Evolutionary conservation across 257 asterid genomes (phyloP), one percentile per base, ranked within the genome.

Genomic region (Petunia axillaris): DNA sequence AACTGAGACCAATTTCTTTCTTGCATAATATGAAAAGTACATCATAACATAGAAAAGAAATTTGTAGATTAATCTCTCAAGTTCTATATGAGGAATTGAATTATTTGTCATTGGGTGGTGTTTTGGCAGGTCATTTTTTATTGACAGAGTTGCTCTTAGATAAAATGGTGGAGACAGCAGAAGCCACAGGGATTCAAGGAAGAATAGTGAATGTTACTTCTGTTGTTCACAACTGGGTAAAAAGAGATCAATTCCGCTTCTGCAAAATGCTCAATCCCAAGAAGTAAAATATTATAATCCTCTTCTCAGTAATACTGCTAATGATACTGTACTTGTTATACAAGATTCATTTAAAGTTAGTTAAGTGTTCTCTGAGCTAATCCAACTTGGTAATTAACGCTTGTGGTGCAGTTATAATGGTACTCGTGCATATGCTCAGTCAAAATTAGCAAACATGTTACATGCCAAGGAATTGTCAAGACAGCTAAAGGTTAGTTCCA

Each of bases 201-300:
- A 91, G 98, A 86, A 94, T 94, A 75, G 95, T 96, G 82, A 96
- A 93, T 79, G 96, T 96, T 80, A 87, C 98, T 39, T 96, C 99
- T 14, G 97, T 92, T 2, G 88, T 90, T 82, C 98, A 96, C 86
- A 87, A 75, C 81, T 95, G 98, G 98, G 97, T 89, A n/a, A 87
- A 89, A 52, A 81, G 79, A 44, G 88, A 91, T 10, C 77, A 80
- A 52, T 90, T 93, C 81, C 79, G 76, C 85, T 93, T 93, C 89
- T 81, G 35, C 83, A 81, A 92, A 83, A 79, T 95, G 88, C 93
- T 92, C 78, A 86, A 78, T 65, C 98, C 97, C 3, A 86, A 88
- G 79, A 89, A 91, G 99, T 92, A 89, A 85, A 38, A 7, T 4
- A n/a, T 35, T 0, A 4, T 68, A 5, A 14, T 41, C 25, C 52